Percentiles rank a stretch among this genome's conserved stretches.
phyloP scores from a whole-genome alignment of 1,284 basidiomycete genomes.

The Ganoderma boninense region DNA sequence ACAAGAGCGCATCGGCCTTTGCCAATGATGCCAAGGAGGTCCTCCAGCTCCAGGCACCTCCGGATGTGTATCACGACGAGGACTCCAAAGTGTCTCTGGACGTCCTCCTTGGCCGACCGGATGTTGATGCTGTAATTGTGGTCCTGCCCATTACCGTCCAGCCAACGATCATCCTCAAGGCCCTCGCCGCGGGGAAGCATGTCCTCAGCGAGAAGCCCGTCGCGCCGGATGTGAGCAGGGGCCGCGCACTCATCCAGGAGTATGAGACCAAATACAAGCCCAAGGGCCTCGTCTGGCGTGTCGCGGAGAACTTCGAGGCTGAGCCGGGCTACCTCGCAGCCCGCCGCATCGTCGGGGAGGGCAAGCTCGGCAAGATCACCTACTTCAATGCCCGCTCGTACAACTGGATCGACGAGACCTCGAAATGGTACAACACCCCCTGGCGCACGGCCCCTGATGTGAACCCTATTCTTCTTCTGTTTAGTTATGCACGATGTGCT shows the following conservation, averaged over 20 bases:
- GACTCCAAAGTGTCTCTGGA: slow-evolving; percentile 59
- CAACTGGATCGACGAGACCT: slow-evolving; percentile 65
- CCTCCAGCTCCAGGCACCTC: slow-evolving; percentile 52
- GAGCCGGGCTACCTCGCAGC: slow-evolving; percentile 69
- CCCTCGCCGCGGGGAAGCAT: slow-evolving; percentile 80
- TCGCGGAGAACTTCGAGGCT: slow-evolving; percentile 87
- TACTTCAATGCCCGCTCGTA: slow-evolving; percentile 68
- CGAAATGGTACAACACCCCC: slow-evolving; percentile 81
- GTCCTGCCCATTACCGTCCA: slow-evolving; percentile 82
- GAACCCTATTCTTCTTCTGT: slow-evolving; percentile 40
- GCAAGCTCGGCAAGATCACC: slow-evolving; percentile 70
- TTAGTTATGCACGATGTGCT: not conserved
- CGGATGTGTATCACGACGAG: slow-evolving; percentile 66
- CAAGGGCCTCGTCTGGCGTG: slow-evolving; percentile 81
- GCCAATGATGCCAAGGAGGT: slow-evolving; percentile 52
- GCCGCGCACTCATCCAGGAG: slow-evolving; percentile 67
- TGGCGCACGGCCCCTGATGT: slow-evolving; percentile 87
- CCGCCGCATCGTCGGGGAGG: slow-evolving; percentile 58
- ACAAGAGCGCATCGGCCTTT: slow-evolving; percentile 63
- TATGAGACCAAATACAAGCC: slow-evolving; percentile 73
- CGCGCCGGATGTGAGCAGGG: slow-evolving; percentile 73
- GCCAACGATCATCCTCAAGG: slow-evolving; percentile 70
- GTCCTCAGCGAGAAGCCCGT: slow-evolving; percentile 90
- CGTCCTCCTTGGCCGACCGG: slow-evolving; percentile 67
- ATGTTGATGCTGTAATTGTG: slow-evolving; percentile 78